These are phyloP conservation scores for Neurospora sp. DNA, from an alignment of 495 filamentous ascomycete species.

Conservation along the genomic window DNA sequence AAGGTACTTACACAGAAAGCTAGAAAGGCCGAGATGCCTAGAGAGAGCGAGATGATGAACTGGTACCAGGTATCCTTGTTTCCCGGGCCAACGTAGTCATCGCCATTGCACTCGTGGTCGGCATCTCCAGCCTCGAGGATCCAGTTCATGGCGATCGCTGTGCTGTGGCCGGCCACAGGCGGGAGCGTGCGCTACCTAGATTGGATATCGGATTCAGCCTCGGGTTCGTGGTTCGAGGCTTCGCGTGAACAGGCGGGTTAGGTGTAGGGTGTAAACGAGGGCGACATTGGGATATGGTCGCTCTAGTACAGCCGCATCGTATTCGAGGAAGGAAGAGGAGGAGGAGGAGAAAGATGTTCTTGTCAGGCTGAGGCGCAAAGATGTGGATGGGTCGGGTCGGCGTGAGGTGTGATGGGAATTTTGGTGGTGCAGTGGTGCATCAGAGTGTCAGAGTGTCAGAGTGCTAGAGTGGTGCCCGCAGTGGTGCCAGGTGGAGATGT, in stretches of 20 bases:
- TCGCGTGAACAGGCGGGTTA: background rate
- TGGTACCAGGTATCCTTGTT: slow-evolving; percentile 39
- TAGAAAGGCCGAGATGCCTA: slow-evolving; percentile 42
- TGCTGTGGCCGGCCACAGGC: background rate
- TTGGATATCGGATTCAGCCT: background rate
- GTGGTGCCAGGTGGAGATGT: background rate
- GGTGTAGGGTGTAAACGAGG: background rate
- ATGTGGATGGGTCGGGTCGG: background rate
- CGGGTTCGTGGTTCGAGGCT: background rate
- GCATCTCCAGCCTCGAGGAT: slow-evolving; percentile 7
- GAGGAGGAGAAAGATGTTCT: background rate
- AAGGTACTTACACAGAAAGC: slow-evolving; percentile 39
- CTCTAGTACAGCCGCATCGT: background rate
- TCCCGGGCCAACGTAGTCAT: slow-evolving; percentile 22
- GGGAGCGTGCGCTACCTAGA: background rate
- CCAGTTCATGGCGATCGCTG: slow-evolving; percentile 9
- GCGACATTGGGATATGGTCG: background rate
- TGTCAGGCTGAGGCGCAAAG: background rate
- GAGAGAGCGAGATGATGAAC: slow-evolving; percentile 39
- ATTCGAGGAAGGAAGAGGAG: background rate
- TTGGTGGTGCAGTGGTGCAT: background rate
- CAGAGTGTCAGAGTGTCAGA: background rate
- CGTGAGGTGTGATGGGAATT: background rate
- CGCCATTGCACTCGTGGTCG: slow-evolving; percentile 18
- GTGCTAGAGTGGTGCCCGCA: background rate